A percentile compares a stretch with the other conserved stretches of the same genome.
phyloP scores from a whole-genome alignment of 495 filamentous ascomycete genomes.

The Corynascus novoguineensis region DNA sequence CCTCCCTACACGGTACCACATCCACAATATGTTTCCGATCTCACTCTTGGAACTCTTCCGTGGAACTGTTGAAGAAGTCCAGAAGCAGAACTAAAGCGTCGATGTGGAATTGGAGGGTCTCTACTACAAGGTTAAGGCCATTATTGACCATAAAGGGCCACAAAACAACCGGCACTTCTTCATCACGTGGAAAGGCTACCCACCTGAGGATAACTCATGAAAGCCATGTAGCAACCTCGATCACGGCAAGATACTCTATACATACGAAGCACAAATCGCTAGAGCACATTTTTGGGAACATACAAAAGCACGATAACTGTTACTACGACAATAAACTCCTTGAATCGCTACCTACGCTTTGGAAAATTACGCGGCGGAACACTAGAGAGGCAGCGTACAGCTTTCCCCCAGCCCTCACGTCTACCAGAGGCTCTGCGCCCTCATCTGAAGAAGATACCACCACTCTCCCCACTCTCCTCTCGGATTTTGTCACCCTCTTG shows the following conservation, averaged over 20 bases:
- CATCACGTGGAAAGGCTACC: background rate
- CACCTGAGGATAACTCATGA: background rate
- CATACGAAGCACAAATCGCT: background rate
- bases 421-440: too few species aligned
- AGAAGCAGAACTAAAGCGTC: too few species aligned
- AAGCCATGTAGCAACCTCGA: background rate
- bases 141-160: background rate
- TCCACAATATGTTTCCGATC: background rate
- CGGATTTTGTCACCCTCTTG: too few species aligned
- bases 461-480: too few species aligned
- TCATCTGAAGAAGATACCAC: too few species aligned
- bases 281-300: background rate
- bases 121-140: background rate
- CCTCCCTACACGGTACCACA: background rate
- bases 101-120: background rate
- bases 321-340: background rate
- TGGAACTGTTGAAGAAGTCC: background rate
- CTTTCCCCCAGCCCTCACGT: too few species aligned
- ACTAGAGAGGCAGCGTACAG: too few species aligned
- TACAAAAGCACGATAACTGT: background rate
- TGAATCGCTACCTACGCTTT: too few species aligned
- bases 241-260: background rate
- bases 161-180: background rate
- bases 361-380: too few species aligned
- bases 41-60: background rate